These are phyloP conservation scores for Metarhizium guizhouense DNA, from an alignment of 2,329 filamentous ascomycete species.

Conservation along the genomic window DNA sequence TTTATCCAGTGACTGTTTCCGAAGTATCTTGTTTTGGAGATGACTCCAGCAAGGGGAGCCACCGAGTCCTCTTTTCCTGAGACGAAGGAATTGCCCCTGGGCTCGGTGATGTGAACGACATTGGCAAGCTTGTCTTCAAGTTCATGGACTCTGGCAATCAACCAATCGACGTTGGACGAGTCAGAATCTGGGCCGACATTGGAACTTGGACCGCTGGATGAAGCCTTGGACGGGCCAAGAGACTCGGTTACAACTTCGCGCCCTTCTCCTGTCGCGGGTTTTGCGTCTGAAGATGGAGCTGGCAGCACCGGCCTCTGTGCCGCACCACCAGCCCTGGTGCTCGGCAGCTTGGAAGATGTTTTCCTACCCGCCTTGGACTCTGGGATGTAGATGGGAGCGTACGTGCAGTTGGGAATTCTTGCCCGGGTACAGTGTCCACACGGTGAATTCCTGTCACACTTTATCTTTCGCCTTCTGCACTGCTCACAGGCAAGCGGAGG, in stretches of 20 bases:
- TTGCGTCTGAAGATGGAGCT: neutral
- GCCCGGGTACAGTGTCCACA: constrained; percentile 52
- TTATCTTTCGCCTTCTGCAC: constrained; percentile 52
- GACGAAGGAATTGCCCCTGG: constrained; percentile 6
- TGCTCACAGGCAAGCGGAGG: constrained; percentile 43
- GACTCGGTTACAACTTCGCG: neutral
- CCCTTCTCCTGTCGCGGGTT: neutral
- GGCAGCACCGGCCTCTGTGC: neutral
- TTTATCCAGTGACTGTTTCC: constrained; percentile 44
- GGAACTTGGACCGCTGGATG: constrained; percentile 16
- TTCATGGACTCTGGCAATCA: constrained; percentile 30
- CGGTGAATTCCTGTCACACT: constrained; percentile 49
- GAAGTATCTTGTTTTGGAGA: constrained; percentile 36
- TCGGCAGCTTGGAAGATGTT: neutral
- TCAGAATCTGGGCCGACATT: constrained; percentile 17
- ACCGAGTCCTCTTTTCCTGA: constrained; percentile 3
- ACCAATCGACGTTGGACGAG: constrained; percentile 19
- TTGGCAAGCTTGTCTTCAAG: constrained; percentile 33
- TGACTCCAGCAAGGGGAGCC: constrained; percentile 20
- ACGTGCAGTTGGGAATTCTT: constrained; percentile 45
- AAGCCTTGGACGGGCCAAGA: constrained; percentile 6
- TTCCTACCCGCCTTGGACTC: constrained; percentile 14
- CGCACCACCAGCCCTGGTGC: neutral
- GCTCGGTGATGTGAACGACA: constrained; percentile 14
- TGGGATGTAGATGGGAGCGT: constrained; percentile 29